These are phyloP conservation scores for Cytospora chrysosperma DNA, from an alignment of 2,329 filamentous ascomycete species.

Conservation along the genomic window DNA sequence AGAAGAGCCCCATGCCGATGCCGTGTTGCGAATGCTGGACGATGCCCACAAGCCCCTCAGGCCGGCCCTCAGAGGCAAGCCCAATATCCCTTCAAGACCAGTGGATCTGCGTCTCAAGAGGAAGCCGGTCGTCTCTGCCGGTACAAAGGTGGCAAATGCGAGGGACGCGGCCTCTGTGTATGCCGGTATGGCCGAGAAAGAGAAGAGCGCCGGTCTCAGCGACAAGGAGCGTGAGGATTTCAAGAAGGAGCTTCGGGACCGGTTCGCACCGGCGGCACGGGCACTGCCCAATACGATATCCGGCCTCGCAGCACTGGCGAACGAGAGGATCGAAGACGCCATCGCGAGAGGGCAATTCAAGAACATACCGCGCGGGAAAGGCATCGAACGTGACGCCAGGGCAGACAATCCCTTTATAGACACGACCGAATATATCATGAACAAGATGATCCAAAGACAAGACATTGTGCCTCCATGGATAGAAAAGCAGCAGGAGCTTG, in stretches of 20 bases:
- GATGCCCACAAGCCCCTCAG: constrained; percentile 73
- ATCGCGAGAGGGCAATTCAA: constrained; percentile 88
- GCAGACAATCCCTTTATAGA: constrained; percentile 88
- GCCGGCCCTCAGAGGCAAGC: constrained; percentile 46
- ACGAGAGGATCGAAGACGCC: constrained; percentile 87
- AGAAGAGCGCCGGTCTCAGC: constrained; percentile 55
- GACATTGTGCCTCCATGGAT: constrained; percentile 98
- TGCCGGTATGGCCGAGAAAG: constrained; percentile 47
- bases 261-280: constrained; percentile 72
- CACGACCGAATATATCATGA: constrained; percentile 97
- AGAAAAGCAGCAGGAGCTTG: constrained; percentile 92
- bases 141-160: constrained; percentile 52
- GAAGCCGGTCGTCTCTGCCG: constrained; percentile 39
- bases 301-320: constrained; percentile 79
- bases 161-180: constrained; percentile 58
- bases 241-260: constrained; percentile 72
- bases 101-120: constrained; percentile 53
- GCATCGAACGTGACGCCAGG: constrained; percentile 76
- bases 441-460: constrained; percentile 96
- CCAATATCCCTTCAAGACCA: constrained; percentile 43
- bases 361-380: constrained; percentile 77
- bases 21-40: constrained; percentile 79
- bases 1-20: constrained; percentile 69
- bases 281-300: constrained; percentile 73
- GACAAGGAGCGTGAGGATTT: constrained; percentile 72